These are phyloP conservation scores for Teratosphaeria epicoccoides DNA, from an alignment of 2,329 filamentous ascomycete species.

Conservation along the genomic window DNA sequence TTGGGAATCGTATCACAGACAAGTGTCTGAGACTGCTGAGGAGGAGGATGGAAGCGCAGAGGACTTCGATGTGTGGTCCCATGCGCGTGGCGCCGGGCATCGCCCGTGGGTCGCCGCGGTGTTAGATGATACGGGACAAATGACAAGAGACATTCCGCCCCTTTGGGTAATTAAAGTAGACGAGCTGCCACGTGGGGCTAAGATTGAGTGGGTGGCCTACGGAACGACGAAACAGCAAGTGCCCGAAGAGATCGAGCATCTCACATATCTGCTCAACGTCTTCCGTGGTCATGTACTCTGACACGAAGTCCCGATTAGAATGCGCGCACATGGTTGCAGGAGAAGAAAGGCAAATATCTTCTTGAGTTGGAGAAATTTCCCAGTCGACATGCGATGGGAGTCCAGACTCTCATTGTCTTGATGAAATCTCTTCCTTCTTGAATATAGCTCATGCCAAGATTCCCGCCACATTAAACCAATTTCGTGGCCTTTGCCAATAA, in stretches of 20 bases:
- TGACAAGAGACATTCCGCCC: constrained; percentile 40
- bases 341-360: not conserved
- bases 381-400: no score
- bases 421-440: no score
- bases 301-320: not conserved
- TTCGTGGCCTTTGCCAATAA: no score
- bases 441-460: no score
- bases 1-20: constrained; percentile 32
- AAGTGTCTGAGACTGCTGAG: constrained; percentile 3
- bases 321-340: not conserved
- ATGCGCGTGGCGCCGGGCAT: constrained; percentile 38
- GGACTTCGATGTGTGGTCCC: constrained; percentile 57
- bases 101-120: constrained; percentile 13
- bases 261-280: constrained; percentile 9
- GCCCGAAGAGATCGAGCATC: constrained; percentile 7
- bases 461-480: no score
- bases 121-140: not conserved
- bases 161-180: constrained; percentile 68
- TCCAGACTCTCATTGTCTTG: no score
- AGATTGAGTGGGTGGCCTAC: constrained; percentile 61
- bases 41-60: constrained; percentile 15
- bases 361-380: no score
- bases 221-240: constrained; percentile 4
- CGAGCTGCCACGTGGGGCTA: constrained; percentile 60
- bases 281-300: constrained; percentile 9